Base-by-base conservation (phyloP, 2,329 filamentous ascomycete genomes). In the Pseudogymnoascus pannorum region DNA sequence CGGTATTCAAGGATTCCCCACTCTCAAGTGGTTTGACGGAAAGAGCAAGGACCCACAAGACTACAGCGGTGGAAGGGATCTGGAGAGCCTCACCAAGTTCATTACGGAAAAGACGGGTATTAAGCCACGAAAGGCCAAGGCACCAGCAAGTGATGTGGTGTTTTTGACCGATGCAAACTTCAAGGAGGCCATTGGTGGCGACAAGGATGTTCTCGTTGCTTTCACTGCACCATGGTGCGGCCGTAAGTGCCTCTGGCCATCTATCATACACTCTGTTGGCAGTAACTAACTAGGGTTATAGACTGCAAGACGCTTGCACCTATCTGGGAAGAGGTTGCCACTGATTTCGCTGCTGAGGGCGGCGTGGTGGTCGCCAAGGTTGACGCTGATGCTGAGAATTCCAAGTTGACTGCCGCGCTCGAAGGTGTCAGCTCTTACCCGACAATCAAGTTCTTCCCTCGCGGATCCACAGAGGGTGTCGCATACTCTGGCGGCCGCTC, bases 201-300 rank as follows among this genome's bases (percentile, higher is more conserved):
- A 96, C 66, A 92, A 96, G 83, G 82, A 95, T 75, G 91, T 96
- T 18, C 76, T 99, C 61, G 92, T 99, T 73, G 92, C 95, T 51
- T 99, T 99, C 76, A 99, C 95, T 68, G 93, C 94, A 60, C 92
- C 94, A 60, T 97, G 93, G 94, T 99, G 94, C 77, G 93, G 93
- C 75, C 93, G 94, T 97, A 85, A 77, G 92, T 89, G n/a, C 57
- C 62, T 11, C 57, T 57, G 22, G 20, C 42, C 18, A n/a, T 60
- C 42, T 16, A n/a, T 60, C 29, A 24, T 22, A 9, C 22, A 40
- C 6, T 24, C 22, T 18, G 16, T 35, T 9, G 36, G 29, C 40
- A 51, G 20, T 59, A 60, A 51, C 65, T 69, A 64, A 70, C 18
- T 29, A 29, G 40, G 35, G 38, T 24, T 60, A 36, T 73, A 97